Evolutionary conservation across 306 rosid genomes (phyloP).

Genomic region (Inga leiocalycina): DNA sequence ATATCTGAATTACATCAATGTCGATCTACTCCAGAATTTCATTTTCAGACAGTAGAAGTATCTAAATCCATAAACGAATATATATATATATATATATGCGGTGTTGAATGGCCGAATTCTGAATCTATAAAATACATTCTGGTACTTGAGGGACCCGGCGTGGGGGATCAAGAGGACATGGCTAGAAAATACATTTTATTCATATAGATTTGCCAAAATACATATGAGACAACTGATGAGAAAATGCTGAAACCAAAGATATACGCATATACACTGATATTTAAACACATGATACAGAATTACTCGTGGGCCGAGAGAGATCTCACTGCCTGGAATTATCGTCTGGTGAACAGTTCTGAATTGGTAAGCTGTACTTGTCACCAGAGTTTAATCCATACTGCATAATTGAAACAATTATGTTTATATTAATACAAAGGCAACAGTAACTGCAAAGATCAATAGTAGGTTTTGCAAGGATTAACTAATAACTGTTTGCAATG

Average conservation of each 20-base stretch:
- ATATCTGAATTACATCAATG: not conserved
- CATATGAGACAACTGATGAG: slow-evolving; percentile 14
- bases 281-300: slow-evolving; percentile 27
- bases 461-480: not conserved
- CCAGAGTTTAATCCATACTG: slow-evolving; percentile 78
- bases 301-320: slow-evolving; percentile 11
- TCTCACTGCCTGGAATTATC: slow-evolving; percentile 50
- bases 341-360: slow-evolving; percentile 46
- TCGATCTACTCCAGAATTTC: not conserved
- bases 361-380: slow-evolving; percentile 45
- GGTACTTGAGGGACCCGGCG: not conserved
- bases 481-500: not conserved
- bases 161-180: not conserved
- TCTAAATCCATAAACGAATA: not conserved
- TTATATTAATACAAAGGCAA: slow-evolving; percentile 12
- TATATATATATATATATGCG: not conserved
- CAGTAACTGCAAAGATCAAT: not conserved
- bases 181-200: not conserved
- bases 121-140: not conserved
- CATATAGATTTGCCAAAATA: slow-evolving; percentile 16
- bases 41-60: not conserved
- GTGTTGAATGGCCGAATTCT: not conserved
- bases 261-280: slow-evolving; percentile 43
- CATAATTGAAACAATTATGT: slow-evolving; percentile 29
- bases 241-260: slow-evolving; percentile 23